Percentiles rank a stretch among this genome's conserved stretches.
Conservation (phyloP, 2,329 filamentous ascomycete species). For the Sclerotinia glacialis region DNA sequence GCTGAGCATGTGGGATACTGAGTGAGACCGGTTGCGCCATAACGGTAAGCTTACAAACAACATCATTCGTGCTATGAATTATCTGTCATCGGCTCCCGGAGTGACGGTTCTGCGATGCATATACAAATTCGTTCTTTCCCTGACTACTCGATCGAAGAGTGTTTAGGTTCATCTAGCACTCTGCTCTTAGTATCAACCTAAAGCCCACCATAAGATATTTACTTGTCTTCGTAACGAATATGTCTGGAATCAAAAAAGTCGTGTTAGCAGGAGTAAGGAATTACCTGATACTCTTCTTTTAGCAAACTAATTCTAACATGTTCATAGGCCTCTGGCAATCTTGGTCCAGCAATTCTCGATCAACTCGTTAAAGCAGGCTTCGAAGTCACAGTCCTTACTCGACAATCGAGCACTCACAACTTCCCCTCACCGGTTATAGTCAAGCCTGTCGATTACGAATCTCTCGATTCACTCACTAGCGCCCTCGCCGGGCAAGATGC, state of each 20-base stretch:
- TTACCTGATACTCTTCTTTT: background rate
- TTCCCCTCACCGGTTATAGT: constrained; percentile 31
- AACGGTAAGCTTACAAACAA: background rate
- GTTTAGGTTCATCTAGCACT: background rate
- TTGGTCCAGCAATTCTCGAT: constrained; percentile 32
- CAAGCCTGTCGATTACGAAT: constrained; percentile 23
- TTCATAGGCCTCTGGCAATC: constrained; percentile 30
- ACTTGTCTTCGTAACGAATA: constrained; percentile 21
- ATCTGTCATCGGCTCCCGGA: background rate
- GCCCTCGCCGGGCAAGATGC: constrained; percentile 31
- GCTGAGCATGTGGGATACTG: no score
- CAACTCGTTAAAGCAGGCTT: constrained; percentile 30
- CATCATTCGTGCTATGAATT: background rate
- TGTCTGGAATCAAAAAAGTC: constrained; percentile 32
- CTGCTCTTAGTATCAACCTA: constrained; percentile 12
- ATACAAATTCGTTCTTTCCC: background rate
- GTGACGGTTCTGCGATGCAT: background rate
- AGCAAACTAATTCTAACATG: background rate
- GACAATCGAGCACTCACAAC: constrained; percentile 33
- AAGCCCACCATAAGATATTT: background rate
- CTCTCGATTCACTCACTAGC: constrained; percentile 33
- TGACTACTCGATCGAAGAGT: background rate
- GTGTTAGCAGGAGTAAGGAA: constrained; percentile 30
- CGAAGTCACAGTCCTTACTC: constrained; percentile 43
- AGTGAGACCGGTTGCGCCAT: background rate